These are phyloP conservation scores for Hirschfeldia incana DNA, from an alignment of 345 rosid species.

Conservation along the genomic window DNA sequence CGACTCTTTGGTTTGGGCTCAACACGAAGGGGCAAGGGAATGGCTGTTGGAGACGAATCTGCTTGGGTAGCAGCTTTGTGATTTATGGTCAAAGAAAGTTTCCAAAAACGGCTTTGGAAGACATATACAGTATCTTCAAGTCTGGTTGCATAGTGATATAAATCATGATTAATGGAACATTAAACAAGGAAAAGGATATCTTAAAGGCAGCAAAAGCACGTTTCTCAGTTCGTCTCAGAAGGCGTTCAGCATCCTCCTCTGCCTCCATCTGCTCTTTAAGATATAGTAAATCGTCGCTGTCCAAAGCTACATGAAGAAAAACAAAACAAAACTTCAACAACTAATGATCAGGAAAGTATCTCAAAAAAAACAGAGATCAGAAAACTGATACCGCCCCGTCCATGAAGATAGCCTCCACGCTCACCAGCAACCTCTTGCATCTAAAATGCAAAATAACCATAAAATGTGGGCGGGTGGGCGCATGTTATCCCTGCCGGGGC, in stretches of 20 bases:
- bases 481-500: constrained; percentile 97
- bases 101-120: too few relatives aligned
- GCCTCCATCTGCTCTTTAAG: constrained; percentile 99
- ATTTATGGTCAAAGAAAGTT: constrained; percentile 56
- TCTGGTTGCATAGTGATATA: background rate
- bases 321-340: background rate
- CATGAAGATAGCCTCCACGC: constrained; percentile 99
- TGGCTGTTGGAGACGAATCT: constrained; percentile 81
- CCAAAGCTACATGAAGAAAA: constrained; percentile 96
- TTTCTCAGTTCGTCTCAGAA: constrained; percentile 92
- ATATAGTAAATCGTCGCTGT: constrained; percentile 96
- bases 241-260: constrained; percentile 97
- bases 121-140: background rate
- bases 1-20: constrained; percentile 97
- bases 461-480: constrained; percentile 49
- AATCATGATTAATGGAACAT: background rate
- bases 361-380: background rate
- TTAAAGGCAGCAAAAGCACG: constrained; percentile 97
- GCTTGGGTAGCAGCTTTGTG: constrained; percentile 93
- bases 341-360: background rate
- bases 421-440: constrained; percentile 99
- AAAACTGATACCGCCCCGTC: constrained; percentile 92
- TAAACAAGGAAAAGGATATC: constrained; percentile 66
- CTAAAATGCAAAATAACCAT: constrained; percentile 52
- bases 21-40: constrained; percentile 85